Conservation (phyloP, 2,329 filamentous ascomycete species). For the Hymenoscyphus albidus region DNA sequence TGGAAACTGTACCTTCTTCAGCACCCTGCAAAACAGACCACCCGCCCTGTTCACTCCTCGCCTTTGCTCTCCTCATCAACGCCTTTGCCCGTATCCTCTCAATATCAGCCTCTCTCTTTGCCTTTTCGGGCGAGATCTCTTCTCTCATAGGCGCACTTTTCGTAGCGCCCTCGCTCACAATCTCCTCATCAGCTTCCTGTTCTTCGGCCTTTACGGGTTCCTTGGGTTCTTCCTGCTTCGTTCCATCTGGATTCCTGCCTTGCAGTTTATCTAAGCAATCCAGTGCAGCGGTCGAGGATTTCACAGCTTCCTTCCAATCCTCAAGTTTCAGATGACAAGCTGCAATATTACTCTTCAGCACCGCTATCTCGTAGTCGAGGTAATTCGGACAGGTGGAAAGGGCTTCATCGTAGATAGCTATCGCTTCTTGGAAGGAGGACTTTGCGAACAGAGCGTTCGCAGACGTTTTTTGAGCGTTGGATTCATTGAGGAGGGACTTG, state of each 20-base stretch:
- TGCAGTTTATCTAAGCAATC: constrained; percentile 65
- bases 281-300: constrained; percentile 67
- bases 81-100: constrained; percentile 77
- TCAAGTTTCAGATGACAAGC: constrained; percentile 82
- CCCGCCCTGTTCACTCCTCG: constrained; percentile 62
- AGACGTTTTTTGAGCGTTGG: constrained; percentile 66
- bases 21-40: constrained; percentile 80
- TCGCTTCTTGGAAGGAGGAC: constrained; percentile 69
- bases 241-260: constrained; percentile 23
- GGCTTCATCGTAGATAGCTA: constrained; percentile 79
- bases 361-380: constrained; percentile 81
- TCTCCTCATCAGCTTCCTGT: constrained; percentile 53
- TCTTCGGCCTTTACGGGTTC: constrained; percentile 36
- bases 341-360: constrained; percentile 83
- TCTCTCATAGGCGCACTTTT: constrained; percentile 35
- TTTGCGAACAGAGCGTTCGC: constrained; percentile 78
- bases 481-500: constrained; percentile 66
- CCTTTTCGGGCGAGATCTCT: constrained; percentile 32
- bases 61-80: constrained; percentile 50
- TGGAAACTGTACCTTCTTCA: constrained; percentile 44
- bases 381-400: constrained; percentile 76
- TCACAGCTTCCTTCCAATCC: constrained; percentile 80
- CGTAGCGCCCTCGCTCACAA: constrained; percentile 55
- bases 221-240: constrained; percentile 35
- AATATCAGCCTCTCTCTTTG: constrained; percentile 56